Evolutionary conservation across 257 asterid genomes (phyloP).

Genomic region (Salvia hispanica): DNA sequence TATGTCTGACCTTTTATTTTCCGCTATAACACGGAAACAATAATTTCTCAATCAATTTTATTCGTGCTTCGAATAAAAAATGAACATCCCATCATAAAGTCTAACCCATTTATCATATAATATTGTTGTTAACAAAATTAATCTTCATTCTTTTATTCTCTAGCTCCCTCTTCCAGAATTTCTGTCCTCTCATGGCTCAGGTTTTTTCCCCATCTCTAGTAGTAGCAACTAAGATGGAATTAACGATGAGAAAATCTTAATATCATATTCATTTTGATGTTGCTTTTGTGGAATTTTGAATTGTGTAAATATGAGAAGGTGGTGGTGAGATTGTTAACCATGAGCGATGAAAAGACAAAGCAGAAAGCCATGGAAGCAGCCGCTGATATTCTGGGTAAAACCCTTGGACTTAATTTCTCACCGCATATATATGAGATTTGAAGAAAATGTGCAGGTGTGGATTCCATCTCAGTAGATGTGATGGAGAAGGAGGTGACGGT

Average conservation of each 20-base stretch:
- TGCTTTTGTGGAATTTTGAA: neutral
- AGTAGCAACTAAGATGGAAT: neutral
- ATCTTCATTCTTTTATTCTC: neutral
- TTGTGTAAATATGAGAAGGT: slow-evolving; percentile 48
- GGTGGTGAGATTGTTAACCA: slow-evolving; percentile 61
- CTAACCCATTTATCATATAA: neutral
- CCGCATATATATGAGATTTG: too few species aligned
- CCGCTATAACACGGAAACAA: too few species aligned
- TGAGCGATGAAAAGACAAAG: slow-evolving; percentile 82
- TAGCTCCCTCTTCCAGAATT: neutral
- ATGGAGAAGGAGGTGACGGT: slow-evolving; percentile 70
- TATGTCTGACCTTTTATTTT: neutral
- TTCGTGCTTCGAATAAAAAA: too few species aligned
- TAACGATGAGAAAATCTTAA: neutral
- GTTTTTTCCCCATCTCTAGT: slow-evolving; percentile 14
- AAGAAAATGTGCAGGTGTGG: slow-evolving; percentile 51
- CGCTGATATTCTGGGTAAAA: slow-evolving; percentile 67
- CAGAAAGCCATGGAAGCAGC: slow-evolving; percentile 86
- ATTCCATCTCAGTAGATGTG: slow-evolving; percentile 69
- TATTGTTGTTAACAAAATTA: neutral
- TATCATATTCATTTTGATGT: neutral
- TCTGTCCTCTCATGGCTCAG: slow-evolving; percentile 42
- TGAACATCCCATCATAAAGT: slow-evolving; percentile 14
- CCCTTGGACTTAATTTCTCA: neutral
- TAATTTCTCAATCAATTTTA: too few species aligned